Percentiles rank a stretch among this genome's conserved stretches.
Evolutionary conservation across 176 grass and related monocot species (phyloP).

Genomic region (Carex pumila): DNA sequence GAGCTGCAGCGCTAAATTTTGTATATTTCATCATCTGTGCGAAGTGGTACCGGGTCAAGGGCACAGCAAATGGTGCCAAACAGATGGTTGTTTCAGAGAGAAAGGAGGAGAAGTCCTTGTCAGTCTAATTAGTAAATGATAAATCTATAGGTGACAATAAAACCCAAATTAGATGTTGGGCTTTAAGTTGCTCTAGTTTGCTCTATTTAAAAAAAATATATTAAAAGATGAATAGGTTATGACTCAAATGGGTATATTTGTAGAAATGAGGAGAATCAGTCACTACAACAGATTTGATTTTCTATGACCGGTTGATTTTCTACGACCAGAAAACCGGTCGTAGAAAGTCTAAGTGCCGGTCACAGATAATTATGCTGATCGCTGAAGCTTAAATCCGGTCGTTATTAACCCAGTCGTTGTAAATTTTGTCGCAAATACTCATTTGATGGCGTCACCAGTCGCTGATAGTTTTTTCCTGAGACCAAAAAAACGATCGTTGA

Average conservation of each 20-base stretch:
- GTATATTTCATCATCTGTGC: conserved; percentile 48
- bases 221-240: background rate
- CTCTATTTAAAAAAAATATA: background rate
- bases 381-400: too few relatives aligned
- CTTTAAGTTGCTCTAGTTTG: background rate
- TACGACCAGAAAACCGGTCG: too few relatives aligned
- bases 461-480: too few relatives aligned
- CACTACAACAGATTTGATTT: too few relatives aligned
- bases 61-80: background rate
- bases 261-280: too few relatives aligned
- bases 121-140: conserved; percentile 5
- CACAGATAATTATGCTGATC: too few relatives aligned
- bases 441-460: too few relatives aligned
- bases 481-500: too few relatives aligned
- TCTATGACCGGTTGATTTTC: too few relatives aligned
- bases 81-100: background rate
- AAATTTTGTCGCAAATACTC: too few relatives aligned
- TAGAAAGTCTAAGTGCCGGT: too few relatives aligned
- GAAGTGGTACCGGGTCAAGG: conserved; percentile 62
- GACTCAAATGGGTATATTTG: background rate
- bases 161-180: background rate
- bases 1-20: conserved; percentile 29
- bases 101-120: background rate
- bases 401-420: too few relatives aligned
- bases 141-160: background rate